Evolutionary conservation across 768 basidiomycete species (phyloP).

Genomic region (Rhodosporidiobolus sp.): DNA sequence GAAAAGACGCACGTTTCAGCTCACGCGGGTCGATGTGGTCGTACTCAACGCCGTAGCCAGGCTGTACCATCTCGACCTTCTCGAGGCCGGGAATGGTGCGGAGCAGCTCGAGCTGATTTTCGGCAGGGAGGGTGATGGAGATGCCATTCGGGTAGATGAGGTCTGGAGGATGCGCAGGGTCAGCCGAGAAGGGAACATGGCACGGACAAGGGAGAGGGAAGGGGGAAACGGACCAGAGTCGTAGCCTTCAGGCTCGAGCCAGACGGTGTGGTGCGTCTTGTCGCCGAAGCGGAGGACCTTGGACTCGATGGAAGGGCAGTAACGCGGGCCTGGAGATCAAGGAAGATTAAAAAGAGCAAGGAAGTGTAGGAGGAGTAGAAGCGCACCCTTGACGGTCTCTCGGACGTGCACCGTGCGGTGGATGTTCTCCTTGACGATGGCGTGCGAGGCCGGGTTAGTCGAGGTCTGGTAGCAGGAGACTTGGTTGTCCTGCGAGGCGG

Average conservation of each 20-base stretch:
- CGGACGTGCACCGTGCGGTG: slow-evolving; percentile 79
- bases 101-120: slow-evolving; percentile 77
- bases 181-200: not conserved
- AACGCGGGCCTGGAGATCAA: slow-evolving; percentile 65
- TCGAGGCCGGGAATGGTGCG: slow-evolving; percentile 80
- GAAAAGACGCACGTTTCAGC: slow-evolving; percentile 59
- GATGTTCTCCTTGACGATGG: slow-evolving; percentile 69
- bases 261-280: slow-evolving; percentile 68
- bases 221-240: slow-evolving; percentile 62
- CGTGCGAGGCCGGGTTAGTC: slow-evolving; percentile 71
- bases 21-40: slow-evolving; percentile 84
- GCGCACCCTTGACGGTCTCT: slow-evolving; percentile 75
- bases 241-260: slow-evolving; percentile 90
- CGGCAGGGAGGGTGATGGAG: slow-evolving; percentile 81
- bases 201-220: not conserved
- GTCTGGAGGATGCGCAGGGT: slow-evolving; percentile 52
- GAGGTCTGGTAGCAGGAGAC: slow-evolving; percentile 67
- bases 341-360: not conserved
- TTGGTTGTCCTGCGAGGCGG: slow-evolving; percentile 62
- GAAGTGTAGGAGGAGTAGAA: not conserved
- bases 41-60: slow-evolving; percentile 91
- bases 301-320: slow-evolving; percentile 85
- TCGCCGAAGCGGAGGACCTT: slow-evolving; percentile 76
- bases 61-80: slow-evolving; percentile 73
- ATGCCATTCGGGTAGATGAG: slow-evolving; percentile 87